Base-by-base conservation (phyloP, 441 rosid genomes). In the Eruca vesicaria region DNA sequence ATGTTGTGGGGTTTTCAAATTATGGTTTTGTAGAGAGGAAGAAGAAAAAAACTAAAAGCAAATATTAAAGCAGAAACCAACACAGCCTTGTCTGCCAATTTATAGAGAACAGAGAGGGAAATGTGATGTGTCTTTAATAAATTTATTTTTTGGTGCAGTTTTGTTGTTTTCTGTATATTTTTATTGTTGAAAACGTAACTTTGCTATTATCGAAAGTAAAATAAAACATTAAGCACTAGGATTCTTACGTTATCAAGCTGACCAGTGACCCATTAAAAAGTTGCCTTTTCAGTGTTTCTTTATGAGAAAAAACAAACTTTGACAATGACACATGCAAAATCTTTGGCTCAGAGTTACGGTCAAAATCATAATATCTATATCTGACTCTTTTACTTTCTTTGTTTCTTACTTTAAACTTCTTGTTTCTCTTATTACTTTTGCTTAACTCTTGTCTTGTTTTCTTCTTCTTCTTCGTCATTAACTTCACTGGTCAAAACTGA, bases 41-140 rank as follows among this genome's bases (percentile, higher is more conserved):
- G 26, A 11, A 36, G 31, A 45, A 15, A 36, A 31, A 63, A 73
- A 7, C 21, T 48, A 48, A 48, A 52, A 19, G 26, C 71, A 73
- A 78, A 78, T 73, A 68, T 33, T 67, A 7, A 73, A 73, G 77
- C 78, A 68, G 66, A 41, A 66, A 33, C 52, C 23, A 66, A 67
- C 32, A 60, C 72, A 20, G 15, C 35, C 66, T 70, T 72, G 77
- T 72, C 81, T 72, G 81, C 64, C 50, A 78, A 78, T 63, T 78
- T 78, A 78, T 78, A 78, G 69, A 72, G 73, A 72, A 50, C 45
- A 79, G 82, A 79, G 78, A 58, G 58, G 67, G 69, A 66, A 77
- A 75, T 73, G 75, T 84, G 85, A 72, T 82, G 76, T 68, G 71
- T 68, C 67, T 23, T 80, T 82, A 53, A 29, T 29, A 29, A 29